Conservation (phyloP, 2,329 filamentous ascomycete species). For the Xylaria multiplex region DNA sequence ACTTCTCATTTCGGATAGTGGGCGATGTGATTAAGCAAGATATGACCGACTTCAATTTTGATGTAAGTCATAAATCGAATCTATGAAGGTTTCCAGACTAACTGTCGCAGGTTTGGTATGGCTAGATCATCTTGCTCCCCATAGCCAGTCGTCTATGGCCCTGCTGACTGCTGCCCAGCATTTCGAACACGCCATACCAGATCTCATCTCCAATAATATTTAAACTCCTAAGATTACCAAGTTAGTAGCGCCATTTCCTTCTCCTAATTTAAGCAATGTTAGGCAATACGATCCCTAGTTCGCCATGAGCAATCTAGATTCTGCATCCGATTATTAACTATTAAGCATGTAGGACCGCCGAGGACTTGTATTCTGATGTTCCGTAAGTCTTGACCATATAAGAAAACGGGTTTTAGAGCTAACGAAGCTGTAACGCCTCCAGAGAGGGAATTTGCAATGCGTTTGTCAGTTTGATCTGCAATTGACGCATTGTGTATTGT, state of each 20-base stretch:
- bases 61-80: slow-evolving; percentile 49
- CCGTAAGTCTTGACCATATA: slow-evolving; percentile 79
- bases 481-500: neutral
- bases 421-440: neutral
- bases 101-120: slow-evolving; percentile 58
- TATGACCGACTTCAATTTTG: slow-evolving; percentile 57
- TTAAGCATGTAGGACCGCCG: slow-evolving; percentile 66
- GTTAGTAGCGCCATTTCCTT: slow-evolving; percentile 16
- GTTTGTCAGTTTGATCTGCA: slow-evolving; percentile 27
- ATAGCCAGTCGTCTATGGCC: too few relatives aligned
- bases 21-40: slow-evolving; percentile 94
- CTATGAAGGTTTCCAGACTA: neutral
- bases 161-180: slow-evolving; percentile 50
- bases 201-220: slow-evolving; percentile 94
- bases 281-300: slow-evolving; percentile 48
- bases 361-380: slow-evolving; percentile 93
- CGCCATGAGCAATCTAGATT: neutral
- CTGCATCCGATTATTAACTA: slow-evolving; percentile 14
- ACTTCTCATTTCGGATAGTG: slow-evolving; percentile 53
- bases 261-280: neutral
- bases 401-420: neutral
- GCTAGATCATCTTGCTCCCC: too few relatives aligned
- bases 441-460: slow-evolving; percentile 38
- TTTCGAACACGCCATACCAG: slow-evolving; percentile 77
- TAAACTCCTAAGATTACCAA: slow-evolving; percentile 80